Evolutionary conservation across 495 filamentous ascomycete species (phyloP), one percentile per base, ranked within the genome.

Genomic region (Rusavskia elegans): DNA sequence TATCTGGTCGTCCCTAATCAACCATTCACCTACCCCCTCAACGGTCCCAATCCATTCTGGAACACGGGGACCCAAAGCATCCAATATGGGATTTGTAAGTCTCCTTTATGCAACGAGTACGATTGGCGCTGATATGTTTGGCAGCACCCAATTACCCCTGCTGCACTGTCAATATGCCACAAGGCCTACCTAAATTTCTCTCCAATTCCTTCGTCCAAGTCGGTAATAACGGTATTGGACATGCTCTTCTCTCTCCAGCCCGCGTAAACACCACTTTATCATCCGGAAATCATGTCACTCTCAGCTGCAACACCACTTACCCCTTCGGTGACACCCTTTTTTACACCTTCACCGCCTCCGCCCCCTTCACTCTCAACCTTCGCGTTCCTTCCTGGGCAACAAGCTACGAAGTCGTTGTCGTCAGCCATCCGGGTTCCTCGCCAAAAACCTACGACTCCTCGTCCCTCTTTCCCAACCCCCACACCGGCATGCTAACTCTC

Each of bases 111-210:
- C 5, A 29, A 17, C 14, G 6, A 35, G 5, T 17, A 5, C 5
- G 9, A 14, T 9, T 27, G n/a, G n/a, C 23, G 20, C 38, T 51
- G 53, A 59, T 30, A 50, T 25, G 20, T 25, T 37, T 27, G 45
- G 42, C 39, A 30, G 67, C 66, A 37, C 66, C 68, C 10, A 63
- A 69, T 42, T 70, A 70, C 49, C 74, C 77, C 7, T 81, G 79
- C 65, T 82, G 79, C 60, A 80, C 78, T 3, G 78, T 83, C 51
- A 81, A 82, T 57, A 72, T 80, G 59, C 75, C 72, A 0, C 77
- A 82, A 59, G 78, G 73, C 0, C 74, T 71, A 53, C 78, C 79
- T 0, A 82, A 83, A 52, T 80, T 77, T 53, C 63, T 78, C 16
- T 62, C 61, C 10, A 54, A 59, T 41, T 64, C 63, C 29, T 65